Conservation (phyloP, 495 filamentous ascomycete genomes). For the Mycothermus thermophilus region DNA sequence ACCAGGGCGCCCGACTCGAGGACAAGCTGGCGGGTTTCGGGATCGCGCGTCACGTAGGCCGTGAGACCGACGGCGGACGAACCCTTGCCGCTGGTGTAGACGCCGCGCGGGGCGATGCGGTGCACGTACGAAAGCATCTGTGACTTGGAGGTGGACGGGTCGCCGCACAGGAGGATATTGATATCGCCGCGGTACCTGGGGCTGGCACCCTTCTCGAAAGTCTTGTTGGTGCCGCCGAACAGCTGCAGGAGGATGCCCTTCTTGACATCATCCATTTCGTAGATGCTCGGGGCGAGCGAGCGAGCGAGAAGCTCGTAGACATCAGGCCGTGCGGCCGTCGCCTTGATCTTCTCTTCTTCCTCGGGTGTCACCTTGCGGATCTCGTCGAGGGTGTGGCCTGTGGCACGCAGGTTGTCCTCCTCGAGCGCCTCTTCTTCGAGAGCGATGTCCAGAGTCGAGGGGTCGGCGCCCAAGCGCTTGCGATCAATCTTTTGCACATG, state of each 20-base stretch:
- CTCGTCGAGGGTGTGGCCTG: constrained; percentile 68
- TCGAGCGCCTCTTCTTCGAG: constrained; percentile 51
- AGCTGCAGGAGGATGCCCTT: constrained; percentile 93
- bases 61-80: constrained; percentile 98
- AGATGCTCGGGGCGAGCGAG: constrained; percentile 86
- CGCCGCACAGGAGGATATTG: constrained; percentile 90
- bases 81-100: constrained; percentile 95
- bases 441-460: constrained; percentile 55
- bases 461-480: constrained; percentile 81
- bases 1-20: constrained; percentile 94
- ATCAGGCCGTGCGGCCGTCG: constrained; percentile 65
- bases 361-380: constrained; percentile 74
- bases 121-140: constrained; percentile 89
- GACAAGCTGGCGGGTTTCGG: constrained; percentile 82
- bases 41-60: constrained; percentile 87
- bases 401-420: constrained; percentile 43
- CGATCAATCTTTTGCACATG: constrained; percentile 96
- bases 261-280: constrained; percentile 98
- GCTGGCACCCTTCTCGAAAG: constrained; percentile 89
- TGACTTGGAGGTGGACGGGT: constrained; percentile 92
- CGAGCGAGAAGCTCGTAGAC: constrained; percentile 88
- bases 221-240: constrained; percentile 98
- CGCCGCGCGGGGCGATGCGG: constrained; percentile 91
- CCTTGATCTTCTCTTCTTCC: constrained; percentile 80
- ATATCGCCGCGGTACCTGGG: constrained; percentile 95